These are phyloP conservation scores for Euclidium syriacum DNA, from an alignment of 345 rosid species.

Conservation along the genomic window DNA sequence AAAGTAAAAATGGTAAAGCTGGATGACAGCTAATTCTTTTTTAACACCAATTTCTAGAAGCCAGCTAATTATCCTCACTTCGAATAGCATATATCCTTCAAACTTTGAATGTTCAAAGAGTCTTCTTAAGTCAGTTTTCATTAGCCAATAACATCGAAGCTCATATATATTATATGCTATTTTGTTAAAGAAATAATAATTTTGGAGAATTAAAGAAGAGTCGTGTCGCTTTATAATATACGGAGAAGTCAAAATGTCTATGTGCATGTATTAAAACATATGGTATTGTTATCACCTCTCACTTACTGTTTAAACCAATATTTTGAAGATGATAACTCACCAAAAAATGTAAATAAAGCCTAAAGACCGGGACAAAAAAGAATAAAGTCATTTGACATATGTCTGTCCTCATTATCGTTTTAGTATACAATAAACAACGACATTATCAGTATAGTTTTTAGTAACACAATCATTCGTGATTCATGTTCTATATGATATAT, in stretches of 20 bases:
- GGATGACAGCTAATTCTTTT: slow-evolving; percentile 13
- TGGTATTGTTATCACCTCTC: slow-evolving; percentile 4
- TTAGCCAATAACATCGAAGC: slow-evolving; percentile 18
- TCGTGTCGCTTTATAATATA: slow-evolving; percentile 28
- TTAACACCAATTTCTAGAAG: slow-evolving; percentile 13
- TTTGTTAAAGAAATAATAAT: slow-evolving; percentile 4
- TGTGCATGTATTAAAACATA: slow-evolving; percentile 5
- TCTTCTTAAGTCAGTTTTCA: neutral
- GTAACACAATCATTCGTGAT: neutral
- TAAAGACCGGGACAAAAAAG: slow-evolving; percentile 37
- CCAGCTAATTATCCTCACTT: slow-evolving; percentile 27
- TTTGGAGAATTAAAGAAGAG: slow-evolving; percentile 26
- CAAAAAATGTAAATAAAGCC: slow-evolving; percentile 23
- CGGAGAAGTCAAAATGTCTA: slow-evolving; percentile 19
- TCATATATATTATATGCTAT: neutral
- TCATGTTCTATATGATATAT: too few relatives aligned
- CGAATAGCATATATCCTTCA: slow-evolving; percentile 11
- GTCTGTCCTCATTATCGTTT: slow-evolving; percentile 6
- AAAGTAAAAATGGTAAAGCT: slow-evolving; percentile 7
- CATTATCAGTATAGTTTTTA: neutral
- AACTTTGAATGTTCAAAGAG: slow-evolving; percentile 39
- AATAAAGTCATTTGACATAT: slow-evolving; percentile 25
- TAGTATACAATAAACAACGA: neutral
- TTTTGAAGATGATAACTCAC: slow-evolving; percentile 14
- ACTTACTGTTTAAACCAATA: slow-evolving; percentile 20